These are phyloP conservation scores for Poa annua DNA, from an alignment of 176 grass and related monocot species.

Conservation along the genomic window DNA sequence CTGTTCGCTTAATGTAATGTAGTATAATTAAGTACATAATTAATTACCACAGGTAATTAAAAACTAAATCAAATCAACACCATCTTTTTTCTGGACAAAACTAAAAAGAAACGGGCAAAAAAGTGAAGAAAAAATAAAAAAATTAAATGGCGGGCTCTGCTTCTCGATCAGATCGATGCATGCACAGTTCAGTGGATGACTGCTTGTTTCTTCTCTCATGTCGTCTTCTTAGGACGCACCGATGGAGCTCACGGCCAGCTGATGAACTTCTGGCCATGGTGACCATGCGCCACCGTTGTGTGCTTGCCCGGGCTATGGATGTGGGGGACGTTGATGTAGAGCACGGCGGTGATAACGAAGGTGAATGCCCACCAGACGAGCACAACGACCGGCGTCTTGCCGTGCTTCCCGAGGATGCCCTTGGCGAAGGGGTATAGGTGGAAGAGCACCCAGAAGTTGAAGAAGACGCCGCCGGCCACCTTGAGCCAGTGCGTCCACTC, in stretches of 20 bases:
- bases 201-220: background rate
- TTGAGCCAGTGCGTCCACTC: constrained; percentile 85
- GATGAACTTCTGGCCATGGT: constrained; percentile 24
- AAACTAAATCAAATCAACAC: constrained; percentile 73
- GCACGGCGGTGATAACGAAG: constrained; percentile 83
- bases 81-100: constrained; percentile 77
- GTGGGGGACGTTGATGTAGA: constrained; percentile 83
- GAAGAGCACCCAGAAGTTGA: constrained; percentile 97
- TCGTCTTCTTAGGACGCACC: background rate
- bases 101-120: constrained; percentile 39
- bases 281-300: background rate
- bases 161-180: constrained; percentile 31
- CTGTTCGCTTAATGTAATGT: constrained; percentile 36
- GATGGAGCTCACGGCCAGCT: constrained; percentile 7
- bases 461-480: constrained; percentile 85
- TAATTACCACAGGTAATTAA: constrained; percentile 73
- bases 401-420: constrained; percentile 76
- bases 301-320: constrained; percentile 36
- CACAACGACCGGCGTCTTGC: constrained; percentile 74
- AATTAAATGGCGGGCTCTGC: constrained; percentile 44
- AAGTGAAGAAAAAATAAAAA: background rate
- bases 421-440: constrained; percentile 94
- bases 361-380: constrained; percentile 90
- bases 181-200: constrained; percentile 29
- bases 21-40: constrained; percentile 63